phyloP scores from a whole-genome alignment of 176 grass and related monocot species.

The Areca catechu region DNA sequence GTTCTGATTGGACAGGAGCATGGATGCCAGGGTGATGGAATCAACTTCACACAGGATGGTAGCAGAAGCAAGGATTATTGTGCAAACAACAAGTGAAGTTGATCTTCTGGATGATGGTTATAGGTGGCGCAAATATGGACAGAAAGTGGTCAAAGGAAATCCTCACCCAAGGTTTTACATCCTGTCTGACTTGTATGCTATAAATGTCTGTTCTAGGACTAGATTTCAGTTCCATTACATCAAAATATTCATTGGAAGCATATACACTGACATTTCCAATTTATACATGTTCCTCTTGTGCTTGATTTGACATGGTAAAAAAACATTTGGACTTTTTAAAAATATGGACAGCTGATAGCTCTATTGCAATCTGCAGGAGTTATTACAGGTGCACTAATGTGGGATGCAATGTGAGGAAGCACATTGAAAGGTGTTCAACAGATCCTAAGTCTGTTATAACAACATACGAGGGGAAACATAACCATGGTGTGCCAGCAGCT shows the following conservation, averaged over 20 bases:
- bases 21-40: conserved; percentile 9
- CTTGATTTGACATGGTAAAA: too few species aligned
- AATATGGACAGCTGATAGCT: background rate
- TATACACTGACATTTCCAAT: too few species aligned
- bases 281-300: too few species aligned
- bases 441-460: conserved; percentile 1
- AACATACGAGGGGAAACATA: conserved; percentile 4
- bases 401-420: conserved; percentile 2
- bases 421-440: background rate
- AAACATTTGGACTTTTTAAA: background rate
- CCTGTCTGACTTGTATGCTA: too few species aligned
- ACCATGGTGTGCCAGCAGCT: conserved; percentile 1
- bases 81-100: conserved; percentile 41
- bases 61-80: conserved; percentile 40
- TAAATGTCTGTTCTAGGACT: too few species aligned
- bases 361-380: conserved; percentile 3
- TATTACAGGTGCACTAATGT: conserved; percentile 1
- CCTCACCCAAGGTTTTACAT: conserved; percentile 31
- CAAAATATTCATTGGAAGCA: too few species aligned
- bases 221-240: too few species aligned
- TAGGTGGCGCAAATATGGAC: conserved; percentile 53
- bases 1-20: conserved; percentile 6
- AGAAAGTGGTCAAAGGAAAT: conserved; percentile 61
- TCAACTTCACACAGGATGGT: conserved; percentile 19
- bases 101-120: conserved; percentile 55